These are phyloP conservation scores for Flaveria sonorensis DNA, from an alignment of 129 eudicot genomes.

Conservation along the genomic window DNA sequence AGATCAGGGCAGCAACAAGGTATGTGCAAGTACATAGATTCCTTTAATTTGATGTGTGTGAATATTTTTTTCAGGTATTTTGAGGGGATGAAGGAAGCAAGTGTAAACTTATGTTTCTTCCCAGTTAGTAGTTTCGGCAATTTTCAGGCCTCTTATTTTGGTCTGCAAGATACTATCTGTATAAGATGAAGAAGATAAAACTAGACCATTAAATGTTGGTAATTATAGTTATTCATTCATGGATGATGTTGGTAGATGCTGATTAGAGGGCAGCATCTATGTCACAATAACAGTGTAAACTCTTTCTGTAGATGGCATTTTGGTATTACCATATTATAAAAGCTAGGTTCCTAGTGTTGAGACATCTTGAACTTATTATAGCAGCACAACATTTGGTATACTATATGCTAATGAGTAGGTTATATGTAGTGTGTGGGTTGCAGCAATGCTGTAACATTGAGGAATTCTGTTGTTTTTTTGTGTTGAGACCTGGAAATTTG, in stretches of 20 bases:
- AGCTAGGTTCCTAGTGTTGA: slow-evolving; percentile 34
- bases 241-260: slow-evolving; percentile 41
- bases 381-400: slow-evolving; percentile 35
- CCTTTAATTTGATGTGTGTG: slow-evolving; percentile 30
- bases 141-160: slow-evolving; percentile 53
- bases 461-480: slow-evolving; percentile 28
- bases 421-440: slow-evolving; percentile 35
- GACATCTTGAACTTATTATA: slow-evolving; percentile 31
- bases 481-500: slow-evolving; percentile 24
- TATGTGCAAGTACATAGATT: slow-evolving; percentile 40
- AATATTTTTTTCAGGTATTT: slow-evolving; percentile 78
- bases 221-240: slow-evolving; percentile 21
- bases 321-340: slow-evolving; percentile 12
- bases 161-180: slow-evolving; percentile 52
- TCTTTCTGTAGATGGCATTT: slow-evolving; percentile 33
- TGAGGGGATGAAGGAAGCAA: slow-evolving; percentile 71
- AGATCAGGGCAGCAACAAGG: slow-evolving; percentile 98
- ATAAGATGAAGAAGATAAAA: slow-evolving; percentile 59
- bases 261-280: slow-evolving; percentile 26
- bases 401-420: slow-evolving; percentile 33
- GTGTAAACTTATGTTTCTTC: slow-evolving; percentile 64
- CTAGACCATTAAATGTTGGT: slow-evolving; percentile 34
- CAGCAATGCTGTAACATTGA: slow-evolving; percentile 37
- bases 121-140: slow-evolving; percentile 58
- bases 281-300: slow-evolving; percentile 33